Percentiles rank a stretch among this genome's conserved stretches.
phyloP scores from a whole-genome alignment of 805 yeast genomes.

The Debaryomyces prosopidis region DNA sequence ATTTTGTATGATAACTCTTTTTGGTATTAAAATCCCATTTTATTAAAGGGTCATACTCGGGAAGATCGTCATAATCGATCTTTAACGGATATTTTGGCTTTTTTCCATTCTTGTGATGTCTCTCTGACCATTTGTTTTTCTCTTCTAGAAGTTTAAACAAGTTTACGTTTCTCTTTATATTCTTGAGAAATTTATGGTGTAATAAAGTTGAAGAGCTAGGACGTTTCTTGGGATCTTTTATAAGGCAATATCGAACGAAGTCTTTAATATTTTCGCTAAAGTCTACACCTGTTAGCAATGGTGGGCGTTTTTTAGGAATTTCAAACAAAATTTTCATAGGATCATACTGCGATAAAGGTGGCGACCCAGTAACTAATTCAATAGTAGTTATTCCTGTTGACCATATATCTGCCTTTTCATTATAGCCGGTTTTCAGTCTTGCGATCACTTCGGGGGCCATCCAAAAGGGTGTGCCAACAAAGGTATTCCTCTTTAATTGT shows the following conservation, averaged over 20 bases:
- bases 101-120: slow-evolving; percentile 14
- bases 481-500: slow-evolving; percentile 58
- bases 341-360: slow-evolving; percentile 72
- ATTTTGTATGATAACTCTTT: slow-evolving; percentile 7
- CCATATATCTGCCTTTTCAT: slow-evolving; percentile 93
- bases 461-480: slow-evolving; percentile 97
- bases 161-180: slow-evolving; percentile 30
- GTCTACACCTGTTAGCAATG: slow-evolving; percentile 47
- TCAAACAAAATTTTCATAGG: slow-evolving; percentile 76
- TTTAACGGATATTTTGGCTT: slow-evolving; percentile 4
- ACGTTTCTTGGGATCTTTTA: slow-evolving; percentile 64
- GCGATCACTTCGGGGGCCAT: slow-evolving; percentile 97
- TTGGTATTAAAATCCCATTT: slow-evolving; percentile 20
- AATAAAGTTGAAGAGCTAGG: slow-evolving; percentile 62
- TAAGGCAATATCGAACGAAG: slow-evolving; percentile 66
- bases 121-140: slow-evolving; percentile 35
- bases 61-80: neutral
- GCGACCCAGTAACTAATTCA: slow-evolving; percentile 79
- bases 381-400: slow-evolving; percentile 90
- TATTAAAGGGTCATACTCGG: slow-evolving; percentile 2
- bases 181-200: slow-evolving; percentile 51
- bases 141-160: slow-evolving; percentile 38
- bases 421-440: slow-evolving; percentile 56
- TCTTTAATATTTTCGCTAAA: slow-evolving; percentile 57
- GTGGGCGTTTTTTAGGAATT: slow-evolving; percentile 68